Conservation (phyloP, 2,329 filamentous ascomycete genomes). For the Fusarium verrucosum region DNA sequence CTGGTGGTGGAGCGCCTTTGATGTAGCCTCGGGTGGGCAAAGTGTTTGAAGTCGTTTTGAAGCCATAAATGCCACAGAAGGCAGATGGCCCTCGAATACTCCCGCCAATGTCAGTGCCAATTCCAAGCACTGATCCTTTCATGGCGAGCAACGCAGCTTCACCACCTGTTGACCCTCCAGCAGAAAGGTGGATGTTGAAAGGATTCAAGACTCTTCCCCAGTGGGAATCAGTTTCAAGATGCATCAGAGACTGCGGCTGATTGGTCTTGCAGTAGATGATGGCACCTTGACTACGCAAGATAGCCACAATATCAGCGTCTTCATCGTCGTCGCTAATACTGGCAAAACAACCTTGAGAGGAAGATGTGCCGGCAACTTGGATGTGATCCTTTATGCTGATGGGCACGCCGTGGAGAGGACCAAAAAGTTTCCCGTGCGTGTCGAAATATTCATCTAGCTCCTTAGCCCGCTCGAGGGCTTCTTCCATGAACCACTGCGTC, state of each 20-base stretch:
- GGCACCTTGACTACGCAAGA: conserved; percentile 68
- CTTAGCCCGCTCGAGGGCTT: conserved; percentile 18
- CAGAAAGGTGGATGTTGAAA: conserved; percentile 64
- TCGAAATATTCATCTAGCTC: conserved; percentile 23
- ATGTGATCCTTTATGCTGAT: conserved; percentile 38
- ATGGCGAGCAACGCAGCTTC: conserved; percentile 50
- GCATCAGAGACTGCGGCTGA: conserved; percentile 60
- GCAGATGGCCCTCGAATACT: conserved; percentile 19
- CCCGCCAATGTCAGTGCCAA: conserved; percentile 16
- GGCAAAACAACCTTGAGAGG: conserved; percentile 15
- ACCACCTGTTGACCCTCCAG: conserved; percentile 71
- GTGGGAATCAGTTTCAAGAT: conserved; percentile 65
- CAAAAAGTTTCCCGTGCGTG: background rate
- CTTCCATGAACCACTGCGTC: conserved; percentile 35
- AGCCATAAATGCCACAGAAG: conserved; percentile 23
- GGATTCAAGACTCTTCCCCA: conserved; percentile 71
- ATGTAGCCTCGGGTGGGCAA: conserved; percentile 23
- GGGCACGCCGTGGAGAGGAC: conserved; percentile 29
- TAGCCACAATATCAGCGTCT: conserved; percentile 56
- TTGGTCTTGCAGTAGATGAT: conserved; percentile 76
- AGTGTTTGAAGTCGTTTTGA: conserved; percentile 12
- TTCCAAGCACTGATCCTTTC: conserved; percentile 33
- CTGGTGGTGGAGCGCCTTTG: conserved; percentile 40
- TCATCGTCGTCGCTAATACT: conserved; percentile 17
- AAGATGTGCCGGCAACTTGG: conserved; percentile 19